Evolutionary conservation across 805 yeast genomes (phyloP), one percentile per base, ranked within the genome.

Genomic region (Candida succiphila): DNA sequence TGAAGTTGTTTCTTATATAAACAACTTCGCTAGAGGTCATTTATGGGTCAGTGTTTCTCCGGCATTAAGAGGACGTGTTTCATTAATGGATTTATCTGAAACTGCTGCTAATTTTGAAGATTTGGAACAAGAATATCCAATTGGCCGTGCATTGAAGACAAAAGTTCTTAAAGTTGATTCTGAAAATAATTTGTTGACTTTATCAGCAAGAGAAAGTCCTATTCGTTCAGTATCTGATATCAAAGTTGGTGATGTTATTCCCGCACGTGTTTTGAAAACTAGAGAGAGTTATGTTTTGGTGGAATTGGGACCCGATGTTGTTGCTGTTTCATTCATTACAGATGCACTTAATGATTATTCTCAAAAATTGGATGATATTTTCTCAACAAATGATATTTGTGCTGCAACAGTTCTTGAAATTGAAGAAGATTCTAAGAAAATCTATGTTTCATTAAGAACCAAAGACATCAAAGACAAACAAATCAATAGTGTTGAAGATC

Each of bases 311-410:
- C 65, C 66, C 23, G 66, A 63, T 30, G 63, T 79, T 8, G 65
- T 68, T 23, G 88, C 81, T 3, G 65, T 78, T 35, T 68, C 92
- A 3, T 75, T 69, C 48, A 70, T 80, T 33, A 76, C 92, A 3
- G 95, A 86, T 52, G 86, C 94, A 5, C 61, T 82, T 43, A 72
- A 78, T 48, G 80, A 80, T 50, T 84, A 72, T 51, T 63, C 75
- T 24, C 58, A 66, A 26, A 63, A 68, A 30, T 54, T 81, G 31
- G 65, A 64, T 23, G 69, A 65, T 12, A 63, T 62, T 5, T 79
- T 59, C 50, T 51, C 63, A 4, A 56, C 60, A 4, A 75, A 76
- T 41, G 73, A 71, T 39, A 65, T 72, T 27, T 70, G 75, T 32
- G 53, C 75, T 25, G 84, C 84, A 20, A 68, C 72, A 7, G 69